Evolutionary conservation across 139 green algal species (phyloP).

Genomic region (Diplosphaera chodatii): DNA sequence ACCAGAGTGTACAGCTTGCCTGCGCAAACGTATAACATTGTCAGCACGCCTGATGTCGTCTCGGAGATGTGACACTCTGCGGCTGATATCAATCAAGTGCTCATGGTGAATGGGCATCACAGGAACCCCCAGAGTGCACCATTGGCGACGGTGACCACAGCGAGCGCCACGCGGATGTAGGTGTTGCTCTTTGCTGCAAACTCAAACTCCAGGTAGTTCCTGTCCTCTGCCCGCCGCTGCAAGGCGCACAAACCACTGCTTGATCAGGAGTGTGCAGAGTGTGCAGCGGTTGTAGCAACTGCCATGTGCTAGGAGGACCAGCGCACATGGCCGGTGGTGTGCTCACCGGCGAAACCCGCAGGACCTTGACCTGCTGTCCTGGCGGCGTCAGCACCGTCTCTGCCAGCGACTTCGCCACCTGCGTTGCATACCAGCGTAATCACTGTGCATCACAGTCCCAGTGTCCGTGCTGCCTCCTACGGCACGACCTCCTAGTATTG

Average conservation of each 20-base stretch:
- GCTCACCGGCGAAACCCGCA: constrained; percentile 52
- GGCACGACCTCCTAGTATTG: too few relatives aligned
- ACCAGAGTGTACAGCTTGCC: constrained; percentile 94
- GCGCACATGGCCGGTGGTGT: not conserved
- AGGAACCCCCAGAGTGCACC: constrained; percentile 32
- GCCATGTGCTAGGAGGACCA: not conserved
- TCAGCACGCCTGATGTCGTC: too few relatives aligned
- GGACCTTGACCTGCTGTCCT: constrained; percentile 67
- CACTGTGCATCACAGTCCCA: too few relatives aligned
- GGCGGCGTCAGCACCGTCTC: constrained; percentile 57
- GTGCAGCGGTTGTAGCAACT: too few relatives aligned
- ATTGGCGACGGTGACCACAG: constrained; percentile 61
- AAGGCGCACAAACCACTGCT: not conserved
- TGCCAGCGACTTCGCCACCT: constrained; percentile 35
- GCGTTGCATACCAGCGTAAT: constrained; percentile 6
- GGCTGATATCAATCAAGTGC: too few relatives aligned
- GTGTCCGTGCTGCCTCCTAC: too few relatives aligned
- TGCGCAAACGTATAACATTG: too few relatives aligned
- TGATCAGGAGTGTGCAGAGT: not conserved
- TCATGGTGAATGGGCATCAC: not conserved
- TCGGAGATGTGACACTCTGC: too few relatives aligned
- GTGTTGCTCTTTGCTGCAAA: constrained; percentile 61
- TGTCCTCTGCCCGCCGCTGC: constrained; percentile 61
- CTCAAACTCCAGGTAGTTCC: constrained; percentile 90
- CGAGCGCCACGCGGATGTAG: constrained; percentile 78